Evolutionary conservation across 768 basidiomycete genomes (phyloP), one percentile per base, ranked within the genome.

Genomic region (Mycena vitilis): DNA sequence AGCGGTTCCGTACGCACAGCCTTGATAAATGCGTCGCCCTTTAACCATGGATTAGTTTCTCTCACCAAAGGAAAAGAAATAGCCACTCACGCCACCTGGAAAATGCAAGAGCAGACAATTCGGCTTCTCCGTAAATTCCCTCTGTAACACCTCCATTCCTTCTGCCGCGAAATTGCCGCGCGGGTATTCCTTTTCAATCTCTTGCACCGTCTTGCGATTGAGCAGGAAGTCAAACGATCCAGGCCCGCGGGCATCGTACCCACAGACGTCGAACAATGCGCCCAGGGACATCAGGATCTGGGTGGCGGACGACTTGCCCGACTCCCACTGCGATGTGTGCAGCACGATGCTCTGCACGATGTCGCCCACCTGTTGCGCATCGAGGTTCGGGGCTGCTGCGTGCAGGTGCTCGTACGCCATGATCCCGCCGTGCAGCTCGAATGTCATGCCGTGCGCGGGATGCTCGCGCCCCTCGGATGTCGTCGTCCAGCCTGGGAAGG

Each of bases 341-440:
- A 73, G 65, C 63, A 74, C 62, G 38, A 75, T 73, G 34, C 74
- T 71, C 55, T 74, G 70, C 1, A 72, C 70, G 42, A 74, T 71
- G 48, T 74, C 72, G 11, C 69, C 72, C 20, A 74, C 63, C 30
- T 65, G 30, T 18, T 63, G 45, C 20, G 66, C 57, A 13, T 25
- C 53, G 25, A 72, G 58, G 10, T 37, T 57, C 4, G 71, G 68
- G 8, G 55, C 60, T 4, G 44, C 37, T 22, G 34, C 40, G 37
- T 40, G 54, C 10, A 68, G 56, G 30, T 68, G 61, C 45, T 68
- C 66, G 48, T 56, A 63, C 18, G 66, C 66, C 60, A 62, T 57
- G 55, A 68, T 63, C 6, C 60, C 66, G 59, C 66, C 66, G 52
- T 61, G 54, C 2, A 68, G 60, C 45, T 68, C 66, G 44, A 68